Evolutionary conservation across 2,329 filamentous ascomycete genomes (phyloP), one percentile per base, ranked within the genome.

Genomic region (Aspergillus sp.): DNA sequence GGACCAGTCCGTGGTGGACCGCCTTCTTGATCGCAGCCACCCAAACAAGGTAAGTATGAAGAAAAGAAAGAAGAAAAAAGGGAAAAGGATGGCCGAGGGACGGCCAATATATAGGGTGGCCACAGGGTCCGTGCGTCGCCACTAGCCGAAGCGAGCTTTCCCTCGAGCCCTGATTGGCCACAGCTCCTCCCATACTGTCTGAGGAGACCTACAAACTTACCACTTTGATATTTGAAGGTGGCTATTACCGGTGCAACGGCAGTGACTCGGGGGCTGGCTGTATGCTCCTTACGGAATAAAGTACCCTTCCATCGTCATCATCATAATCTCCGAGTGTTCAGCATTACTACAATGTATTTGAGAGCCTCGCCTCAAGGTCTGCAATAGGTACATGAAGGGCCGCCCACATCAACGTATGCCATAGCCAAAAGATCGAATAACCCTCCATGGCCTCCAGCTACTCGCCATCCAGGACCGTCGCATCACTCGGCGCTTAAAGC

Each of bases 401-500:
- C 47, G 38, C 38, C 17, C n/a, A 33, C 19, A 36, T 40, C 36
- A 41, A 48, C 22, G 5, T 22, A 22, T 22, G 17, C 14, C 14
- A 33, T 46, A 20, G 26, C 32, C 20, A 33, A 35, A 22, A 7
- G 22, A 22, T 22, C 22, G n/a, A 26, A 3, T 24, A 46, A 42
- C 14, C 3, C 22, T 7, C n/a, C 32, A 33, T 42, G n/a, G 9
- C 16, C 35, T 17, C 35, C 24, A 50, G 17, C 17, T 16, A 24
- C 4, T 45, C 22, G 11, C 10, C 40, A 42, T 14, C 40, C 40
- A 24, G 14, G 13, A 17, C 30, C 60, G 58, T 57, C 49, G 59
- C 57, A 42, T 43, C 22, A 73, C 58, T 72, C 73, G 42, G 74
- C 69, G 57, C 78, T 83, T 52, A 94, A 76, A 56, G 89, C 88